Conservation (phyloP, 1,284 basidiomycete genomes). For the Irpex sp. region DNA sequence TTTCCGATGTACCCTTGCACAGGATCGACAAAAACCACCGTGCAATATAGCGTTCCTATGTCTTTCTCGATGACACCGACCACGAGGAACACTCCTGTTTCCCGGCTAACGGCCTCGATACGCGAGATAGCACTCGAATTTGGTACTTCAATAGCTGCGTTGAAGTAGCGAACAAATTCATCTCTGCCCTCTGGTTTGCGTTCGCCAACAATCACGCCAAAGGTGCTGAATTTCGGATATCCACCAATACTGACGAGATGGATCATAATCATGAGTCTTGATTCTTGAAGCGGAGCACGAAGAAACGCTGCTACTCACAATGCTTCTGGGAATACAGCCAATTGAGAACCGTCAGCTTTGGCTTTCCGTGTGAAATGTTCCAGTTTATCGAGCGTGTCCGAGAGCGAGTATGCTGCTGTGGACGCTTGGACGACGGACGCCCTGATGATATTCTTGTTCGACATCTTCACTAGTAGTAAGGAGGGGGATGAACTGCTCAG, state of each 20-base stretch:
- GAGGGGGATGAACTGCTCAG: background rate
- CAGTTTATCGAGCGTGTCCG: slow-evolving; percentile 55
- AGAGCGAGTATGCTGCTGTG: slow-evolving; percentile 49
- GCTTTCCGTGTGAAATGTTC: slow-evolving; percentile 47
- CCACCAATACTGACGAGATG: slow-evolving; percentile 49
- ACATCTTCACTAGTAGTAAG: background rate
- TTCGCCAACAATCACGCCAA: slow-evolving; percentile 55
- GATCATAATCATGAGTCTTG: background rate
- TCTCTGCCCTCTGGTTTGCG: slow-evolving; percentile 53
- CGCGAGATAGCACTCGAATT: slow-evolving; percentile 40
- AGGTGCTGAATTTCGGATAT: slow-evolving; percentile 62
- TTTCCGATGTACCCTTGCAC: slow-evolving; percentile 54
- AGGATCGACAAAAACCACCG: slow-evolving; percentile 62
- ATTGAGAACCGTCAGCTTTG: slow-evolving; percentile 46
- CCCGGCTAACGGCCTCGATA: slow-evolving; percentile 50
- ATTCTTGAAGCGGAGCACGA: background rate
- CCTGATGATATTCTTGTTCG: slow-evolving; percentile 23
- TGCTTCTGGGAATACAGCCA: slow-evolving; percentile 74
- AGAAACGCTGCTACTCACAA: slow-evolving; percentile 40
- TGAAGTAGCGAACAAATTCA: slow-evolving; percentile 55
- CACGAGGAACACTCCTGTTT: slow-evolving; percentile 56
- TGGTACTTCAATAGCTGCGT: slow-evolving; percentile 55
- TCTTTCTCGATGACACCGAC: slow-evolving; percentile 69
- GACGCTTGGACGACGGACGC: slow-evolving; percentile 57
- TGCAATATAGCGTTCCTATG: slow-evolving; percentile 69